Conservation (phyloP, 2,329 filamentous ascomycete species). For the Pseudogymnoascus sp. region DNA sequence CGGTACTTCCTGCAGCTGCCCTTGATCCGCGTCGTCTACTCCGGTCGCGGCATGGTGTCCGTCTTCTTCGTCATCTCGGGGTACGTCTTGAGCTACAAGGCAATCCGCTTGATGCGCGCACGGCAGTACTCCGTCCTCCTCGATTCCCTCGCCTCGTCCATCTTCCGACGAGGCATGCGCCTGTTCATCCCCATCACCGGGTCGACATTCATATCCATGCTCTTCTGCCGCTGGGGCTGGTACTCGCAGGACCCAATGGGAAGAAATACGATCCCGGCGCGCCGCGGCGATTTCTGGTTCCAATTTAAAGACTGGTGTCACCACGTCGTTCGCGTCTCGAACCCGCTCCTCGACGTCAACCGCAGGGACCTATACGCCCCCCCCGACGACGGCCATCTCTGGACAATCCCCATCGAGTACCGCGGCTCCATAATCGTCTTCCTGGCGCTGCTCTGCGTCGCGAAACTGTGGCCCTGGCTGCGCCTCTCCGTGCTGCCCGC, state of each 20-base stretch:
- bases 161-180: conserved; percentile 41
- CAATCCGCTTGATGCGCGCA: conserved; percentile 35
- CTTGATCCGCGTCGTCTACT: conserved; percentile 38
- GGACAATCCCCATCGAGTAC: conserved; percentile 60
- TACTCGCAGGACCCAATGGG: neutral
- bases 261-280: neutral
- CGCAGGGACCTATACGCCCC: neutral
- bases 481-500: conserved; percentile 48
- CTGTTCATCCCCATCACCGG: conserved; percentile 41
- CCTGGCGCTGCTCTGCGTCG: neutral
- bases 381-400: conserved; percentile 39
- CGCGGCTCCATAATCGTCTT: conserved; percentile 57
- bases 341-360: neutral
- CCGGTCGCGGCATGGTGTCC: conserved; percentile 43
- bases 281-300: neutral
- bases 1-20: conserved; percentile 36
- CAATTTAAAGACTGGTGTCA: neutral
- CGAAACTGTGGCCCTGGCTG: neutral
- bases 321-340: neutral
- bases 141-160: conserved; percentile 38
- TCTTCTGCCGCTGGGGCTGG: conserved; percentile 4
- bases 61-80: conserved; percentile 48
- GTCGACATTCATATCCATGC: conserved; percentile 32
- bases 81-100: conserved; percentile 41
- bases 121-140: conserved; percentile 33